Evolutionary conservation across 1,284 basidiomycete species (phyloP), one percentile per base, ranked within the genome.

Genomic region (Naganishia sp.): DNA sequence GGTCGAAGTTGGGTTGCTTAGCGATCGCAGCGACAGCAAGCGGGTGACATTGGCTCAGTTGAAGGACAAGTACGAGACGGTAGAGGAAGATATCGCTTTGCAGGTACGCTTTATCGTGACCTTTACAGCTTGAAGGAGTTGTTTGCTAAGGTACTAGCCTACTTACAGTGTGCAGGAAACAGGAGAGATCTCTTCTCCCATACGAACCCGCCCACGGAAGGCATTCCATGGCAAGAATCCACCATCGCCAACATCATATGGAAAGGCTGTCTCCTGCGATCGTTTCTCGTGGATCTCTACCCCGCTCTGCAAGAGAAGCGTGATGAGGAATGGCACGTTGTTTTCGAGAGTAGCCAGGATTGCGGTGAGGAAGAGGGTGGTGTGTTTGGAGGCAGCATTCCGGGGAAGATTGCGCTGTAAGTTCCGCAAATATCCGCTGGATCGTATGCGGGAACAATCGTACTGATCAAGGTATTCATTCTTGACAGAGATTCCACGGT

Each of bases 351-450:
- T 50, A 55, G 46, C 32, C 63, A 65, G 46, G 54, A 65, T 23
- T 65, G 63, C 25, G 63, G 63, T 11, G 63, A 65, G 23, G 46
- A 65, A 13, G 63, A 65, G 28, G 63, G 63, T 17, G 63, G 63
- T 7, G 41, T 65, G 11, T 65, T 55, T 35, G 63, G 63, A n/a
- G 63, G 63, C 28, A 65, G 63, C 28, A 55, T 65, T 21, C 32
- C 41, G 43, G 39, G 52, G 31, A 39, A 46, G 32, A 55, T 65
- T 13, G 46, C 53, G n/a, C 21, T 54, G 63, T 65, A 21, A 50
- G 63, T 54, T 45, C 7, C 10, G 4, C 17, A 17, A 18, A 25
- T 32, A 7, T 46, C 17, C 18, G 42, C 42, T 43, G 42, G 18
- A 7, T 43, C 18, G 42, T 43, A 15, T 5, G 5, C 28, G 28